Evolutionary conservation across 148 eudicot genomes (phyloP).

Genomic region (Polygonum aviculare): DNA sequence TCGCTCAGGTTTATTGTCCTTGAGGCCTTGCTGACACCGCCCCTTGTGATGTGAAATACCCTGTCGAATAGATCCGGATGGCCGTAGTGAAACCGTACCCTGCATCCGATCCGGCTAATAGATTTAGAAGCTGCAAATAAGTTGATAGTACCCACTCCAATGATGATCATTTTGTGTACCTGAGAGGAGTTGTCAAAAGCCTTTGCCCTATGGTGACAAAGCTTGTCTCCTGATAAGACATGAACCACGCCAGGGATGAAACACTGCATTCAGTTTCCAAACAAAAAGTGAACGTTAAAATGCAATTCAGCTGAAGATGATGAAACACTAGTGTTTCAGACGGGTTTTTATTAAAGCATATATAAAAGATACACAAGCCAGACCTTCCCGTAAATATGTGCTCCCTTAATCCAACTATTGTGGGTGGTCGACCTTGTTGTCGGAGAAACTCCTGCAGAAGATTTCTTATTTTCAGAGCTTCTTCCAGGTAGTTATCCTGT

Average conservation of each 20-base stretch:
- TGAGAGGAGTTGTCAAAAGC: constrained; percentile 89
- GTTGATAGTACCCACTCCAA: background rate
- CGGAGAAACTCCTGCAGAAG: constrained; percentile 72
- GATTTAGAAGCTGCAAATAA: background rate
- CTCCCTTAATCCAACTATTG: constrained; percentile 91
- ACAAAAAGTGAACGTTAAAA: background rate
- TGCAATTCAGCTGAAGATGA: too few relatives aligned
- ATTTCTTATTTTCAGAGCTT: constrained; percentile 91
- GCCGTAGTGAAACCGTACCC: constrained; percentile 96
- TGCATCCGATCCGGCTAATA: constrained; percentile 20
- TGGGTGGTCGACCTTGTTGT: constrained; percentile 46
- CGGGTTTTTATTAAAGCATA: background rate
- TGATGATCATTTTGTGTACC: constrained; percentile 40
- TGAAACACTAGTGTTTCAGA: background rate
- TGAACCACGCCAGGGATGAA: constrained; percentile 95
- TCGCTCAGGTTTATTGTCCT: constrained; percentile 90
- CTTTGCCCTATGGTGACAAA: constrained; percentile 96
- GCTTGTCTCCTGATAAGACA: constrained; percentile 98
- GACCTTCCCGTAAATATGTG: constrained; percentile 98
- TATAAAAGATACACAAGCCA: constrained; percentile 13
- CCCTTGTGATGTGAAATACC: constrained; percentile 92
- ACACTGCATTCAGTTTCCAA: constrained; percentile 44
- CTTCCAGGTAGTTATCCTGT: constrained; percentile 96
- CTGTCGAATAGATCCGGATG: constrained; percentile 98
- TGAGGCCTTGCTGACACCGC: constrained; percentile 97